Evolutionary conservation across 2,329 filamentous ascomycete genomes (phyloP), one percentile per base, ranked within the genome.

Genomic region (Fusarium dlaminii): DNA sequence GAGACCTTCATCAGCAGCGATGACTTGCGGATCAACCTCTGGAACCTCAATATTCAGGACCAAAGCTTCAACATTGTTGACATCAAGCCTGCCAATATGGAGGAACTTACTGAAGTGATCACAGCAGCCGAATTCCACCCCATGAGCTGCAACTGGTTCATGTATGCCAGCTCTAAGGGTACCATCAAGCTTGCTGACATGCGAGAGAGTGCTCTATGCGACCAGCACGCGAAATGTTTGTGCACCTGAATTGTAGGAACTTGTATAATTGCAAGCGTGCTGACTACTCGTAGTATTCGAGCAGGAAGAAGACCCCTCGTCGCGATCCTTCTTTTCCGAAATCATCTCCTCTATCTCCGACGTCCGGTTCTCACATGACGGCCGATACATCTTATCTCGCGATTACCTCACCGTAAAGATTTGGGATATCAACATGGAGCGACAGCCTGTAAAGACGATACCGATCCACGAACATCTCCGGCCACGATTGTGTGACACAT

Each of bases 61-160:
- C 96, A 98, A 85, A 98, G 96, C 86, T 99, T 99, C 90, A 99
- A 99, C 85, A 99, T 99, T 81, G 96, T 99, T 72, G 96, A 99
- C 83, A 99, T 99, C 88, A 99, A 99, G 84, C 96, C 96, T 14
- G 96, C 96, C 45, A 99, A 99, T 83, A 99, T 99, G 96, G 96
- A 99, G 84, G 96, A 99, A 86, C 88, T 99, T 75, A 99, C 96
- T 2, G 96, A 99, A 84, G 96, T 99, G 77, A 98, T 99, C 81
- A 99, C 96, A 18, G 96, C 96, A 46, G 96, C 96, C 61, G 96
- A 99, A 81, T 99, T 99, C 80, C 96, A 99, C 81, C 96, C 96
- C 11, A 88, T 92, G 80, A 98, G 95, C 87, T 99, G 96, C 89
- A 98, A 99, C 85, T 98, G 94, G 95, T 98, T 99, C 86, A 99